These are phyloP conservation scores for Dictyostelium brefeldianum DNA, from an alignment of 78 protist species.

Conservation along the genomic window DNA sequence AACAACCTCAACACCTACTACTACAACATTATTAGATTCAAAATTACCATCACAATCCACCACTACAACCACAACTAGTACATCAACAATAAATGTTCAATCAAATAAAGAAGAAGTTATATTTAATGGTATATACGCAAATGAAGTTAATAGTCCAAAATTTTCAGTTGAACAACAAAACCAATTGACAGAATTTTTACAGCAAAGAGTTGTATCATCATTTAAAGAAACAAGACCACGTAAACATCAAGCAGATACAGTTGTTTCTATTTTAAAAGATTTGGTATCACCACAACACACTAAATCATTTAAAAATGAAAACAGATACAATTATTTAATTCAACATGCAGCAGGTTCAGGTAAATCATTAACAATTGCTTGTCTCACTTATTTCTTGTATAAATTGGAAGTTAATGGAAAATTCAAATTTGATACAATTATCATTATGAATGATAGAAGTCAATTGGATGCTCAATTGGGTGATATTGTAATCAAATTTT, in stretches of 20 bases:
- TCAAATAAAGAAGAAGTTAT: not conserved
- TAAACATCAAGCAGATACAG: conserved; percentile 73
- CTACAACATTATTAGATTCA: too few relatives aligned
- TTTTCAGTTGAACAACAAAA: too few relatives aligned
- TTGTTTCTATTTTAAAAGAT: conserved; percentile 50
- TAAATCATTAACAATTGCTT: conserved; percentile 65
- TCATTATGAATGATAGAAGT: conserved; percentile 82
- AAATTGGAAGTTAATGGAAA: conserved; percentile 56
- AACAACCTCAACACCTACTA: too few relatives aligned
- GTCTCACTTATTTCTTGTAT: conserved; percentile 28
- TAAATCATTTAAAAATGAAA: conserved; percentile 45
- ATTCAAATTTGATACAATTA: conserved; percentile 77
- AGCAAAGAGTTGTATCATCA: conserved; percentile 26
- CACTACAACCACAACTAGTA: too few relatives aligned
- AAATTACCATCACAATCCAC: too few relatives aligned
- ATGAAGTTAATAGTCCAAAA: too few relatives aligned
- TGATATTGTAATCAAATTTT: conserved; percentile 50
- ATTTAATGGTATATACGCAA: not conserved
- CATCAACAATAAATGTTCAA: not conserved
- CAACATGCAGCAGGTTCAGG: conserved; percentile 85
- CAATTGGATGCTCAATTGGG: conserved; percentile 84
- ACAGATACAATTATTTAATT: conserved; percentile 66
- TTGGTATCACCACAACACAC: conserved; percentile 29
- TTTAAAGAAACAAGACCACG: conserved; percentile 50
- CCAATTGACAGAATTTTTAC: conserved; percentile 29